These are phyloP conservation scores for Dactylellina cionopaga DNA, from an alignment of 2,329 filamentous ascomycete genomes.

Conservation along the genomic window DNA sequence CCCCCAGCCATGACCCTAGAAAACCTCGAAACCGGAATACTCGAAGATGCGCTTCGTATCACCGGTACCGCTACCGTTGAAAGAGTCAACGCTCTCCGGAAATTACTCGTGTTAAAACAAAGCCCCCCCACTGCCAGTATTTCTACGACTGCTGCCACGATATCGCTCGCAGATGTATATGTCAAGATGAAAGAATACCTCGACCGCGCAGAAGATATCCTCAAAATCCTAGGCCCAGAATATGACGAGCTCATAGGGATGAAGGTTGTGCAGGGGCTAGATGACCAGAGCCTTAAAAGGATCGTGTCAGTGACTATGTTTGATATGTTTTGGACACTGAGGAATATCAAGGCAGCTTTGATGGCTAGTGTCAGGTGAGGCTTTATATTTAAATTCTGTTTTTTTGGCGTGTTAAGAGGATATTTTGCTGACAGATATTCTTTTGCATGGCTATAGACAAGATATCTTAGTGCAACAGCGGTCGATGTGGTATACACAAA, in stretches of 20 bases:
- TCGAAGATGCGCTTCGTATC: too few relatives aligned
- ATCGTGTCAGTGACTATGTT: neutral
- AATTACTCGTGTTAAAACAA: too few relatives aligned
- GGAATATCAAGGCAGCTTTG: neutral
- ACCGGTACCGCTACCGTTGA: too few relatives aligned
- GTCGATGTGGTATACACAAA: neutral
- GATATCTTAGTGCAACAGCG: neutral
- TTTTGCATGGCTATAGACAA: neutral
- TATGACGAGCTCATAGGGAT: neutral
- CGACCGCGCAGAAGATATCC: neutral
- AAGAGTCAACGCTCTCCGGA: too few relatives aligned
- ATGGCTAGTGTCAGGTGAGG: neutral
- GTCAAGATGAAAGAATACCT: too few relatives aligned
- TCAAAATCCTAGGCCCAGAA: neutral
- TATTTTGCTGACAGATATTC: too few relatives aligned
- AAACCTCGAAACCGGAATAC: too few relatives aligned
- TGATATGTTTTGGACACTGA: neutral
- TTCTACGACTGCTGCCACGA: too few relatives aligned
- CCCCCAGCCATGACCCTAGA: too few relatives aligned
- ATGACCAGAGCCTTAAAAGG: conserved; percentile 1
- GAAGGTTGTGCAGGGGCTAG: conserved; percentile 2
- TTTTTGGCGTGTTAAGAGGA: neutral
- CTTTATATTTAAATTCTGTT: neutral
- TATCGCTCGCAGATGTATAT: too few relatives aligned
- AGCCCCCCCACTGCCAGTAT: too few relatives aligned